Evolutionary conservation across 1,284 basidiomycete species (phyloP), one percentile per base, ranked within the genome.

Genomic region (Baeospora myosura): DNA sequence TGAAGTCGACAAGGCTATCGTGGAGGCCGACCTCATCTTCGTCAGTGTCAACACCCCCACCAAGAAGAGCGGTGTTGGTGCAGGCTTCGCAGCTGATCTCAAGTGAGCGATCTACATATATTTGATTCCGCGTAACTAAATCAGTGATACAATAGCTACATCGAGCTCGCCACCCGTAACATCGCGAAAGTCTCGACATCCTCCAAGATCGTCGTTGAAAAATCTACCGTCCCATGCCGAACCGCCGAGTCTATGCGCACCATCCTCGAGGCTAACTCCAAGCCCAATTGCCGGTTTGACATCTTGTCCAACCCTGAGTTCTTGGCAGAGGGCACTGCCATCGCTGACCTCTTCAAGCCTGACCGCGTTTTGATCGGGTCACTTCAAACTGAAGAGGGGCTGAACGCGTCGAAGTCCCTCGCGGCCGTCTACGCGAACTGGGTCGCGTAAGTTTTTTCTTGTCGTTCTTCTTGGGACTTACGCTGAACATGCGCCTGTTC

Each of bases 251-350:
- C 93, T 20, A 99, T 98, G 95, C 88, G 94, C 56, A 95, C 90
- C 45, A 97, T 98, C 62, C 83, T 98, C 49, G 94, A 98, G 66
- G 91, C 95, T 54, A 98, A 98, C 76, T 94, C 92, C 26, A 90
- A 85, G 61, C 82, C 87, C 41, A 83, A 83, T 50, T 87, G 87
- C 65, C 81, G 79, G 47, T 99, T 99, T 62, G 93, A 98, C 63
- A 98, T 99, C 59, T 82, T 99, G 49, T 98, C 95, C 58, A 99
- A 98, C 72, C 96, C 95, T 47, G 94, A 99, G 64, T 99, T 98
- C 74, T 74, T 99, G 39, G 95, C 95, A 6, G 95, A 99, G 68
- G 95, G 95, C 50, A 98, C 96, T 21, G 95, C 95, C 43, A 92
- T 99, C 58, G 58, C 51, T 38, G 96, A 99, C 64, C 77, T 98